Base-by-base conservation (phyloP, 371 early-diverging fungal species). In the Rhizopus microsporus region DNA sequence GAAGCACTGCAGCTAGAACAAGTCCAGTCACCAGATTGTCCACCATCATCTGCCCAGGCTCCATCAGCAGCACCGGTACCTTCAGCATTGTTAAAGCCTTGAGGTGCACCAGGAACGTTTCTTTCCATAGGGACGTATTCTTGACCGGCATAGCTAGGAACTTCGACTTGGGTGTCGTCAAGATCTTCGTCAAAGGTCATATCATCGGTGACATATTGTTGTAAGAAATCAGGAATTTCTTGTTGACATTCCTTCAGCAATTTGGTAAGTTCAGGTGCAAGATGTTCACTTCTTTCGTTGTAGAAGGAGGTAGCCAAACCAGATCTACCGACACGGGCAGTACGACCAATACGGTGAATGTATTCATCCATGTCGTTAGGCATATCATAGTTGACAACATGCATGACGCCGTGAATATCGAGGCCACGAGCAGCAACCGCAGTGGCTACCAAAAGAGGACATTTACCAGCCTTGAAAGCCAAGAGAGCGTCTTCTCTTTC, bases 351-450 rank as follows among this genome's bases (percentile, higher is more conserved):
- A 16, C 95, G 81, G 54, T 93, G 94, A 43, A 93, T 87, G 62
- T 91, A 93, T 51, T 91, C 92, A 56, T 94, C 92, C 59, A 90
- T 85, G 37, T 82, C 78, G 38, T 74, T 75, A 34, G 88, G 81
- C 54, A 94, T 69, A 65, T 96, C 95, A 64, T 84, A 95, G 65
- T 95, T 93, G 54, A 95, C 82, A 7, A 94, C 91, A 51, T 89
- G 89, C 76, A 88, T 90, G 8, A 94, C 88, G 56, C 88, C 83
- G 46, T 83, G 81, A 15, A 96, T 85, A 67, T 96, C 95, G 48
- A 95, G 73, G 56, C 98, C 98, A 69, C 98, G 84, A 6, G 95
- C 90, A 31, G 93, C 96, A 10, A 98, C 93, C 16, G 95, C 94
- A 0, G 97, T 98, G 32, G 95, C 95, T 13, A 97, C 91, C 33